phyloP scores from a whole-genome alignment of 2,329 filamentous ascomycete species.

The Neofusicoccum laricinum region DNA sequence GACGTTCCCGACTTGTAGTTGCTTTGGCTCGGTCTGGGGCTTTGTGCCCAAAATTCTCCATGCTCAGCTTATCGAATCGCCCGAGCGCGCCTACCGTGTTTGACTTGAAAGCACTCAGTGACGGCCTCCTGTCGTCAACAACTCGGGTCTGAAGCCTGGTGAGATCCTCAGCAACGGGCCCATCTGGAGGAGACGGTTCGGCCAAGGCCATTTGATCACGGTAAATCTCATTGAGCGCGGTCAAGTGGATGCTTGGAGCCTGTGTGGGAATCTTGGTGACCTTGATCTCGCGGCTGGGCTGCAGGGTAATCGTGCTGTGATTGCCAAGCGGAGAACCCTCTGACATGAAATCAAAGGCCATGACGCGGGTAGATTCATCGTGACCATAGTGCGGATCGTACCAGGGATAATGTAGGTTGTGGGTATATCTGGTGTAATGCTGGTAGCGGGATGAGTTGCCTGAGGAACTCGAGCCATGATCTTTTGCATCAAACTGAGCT shows the following conservation, averaged over 20 bases:
- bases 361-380: constrained; percentile 48
- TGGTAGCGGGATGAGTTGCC: constrained; percentile 37
- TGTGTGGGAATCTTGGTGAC: constrained; percentile 47
- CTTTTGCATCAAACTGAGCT: constrained; percentile 46
- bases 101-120: not conserved
- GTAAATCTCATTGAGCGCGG: constrained; percentile 43
- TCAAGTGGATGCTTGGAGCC: constrained; percentile 42
- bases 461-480: not conserved
- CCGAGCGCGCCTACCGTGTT: constrained; percentile 13
- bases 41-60: constrained; percentile 32
- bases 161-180: constrained; percentile 34
- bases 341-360: constrained; percentile 61
- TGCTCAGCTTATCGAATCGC: constrained; percentile 29
- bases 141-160: constrained; percentile 21
- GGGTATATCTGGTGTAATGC: constrained; percentile 44
- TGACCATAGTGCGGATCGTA: constrained; percentile 44
- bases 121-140: not conserved
- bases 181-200: constrained; percentile 28
- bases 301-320: constrained; percentile 52
- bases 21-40: constrained; percentile 27
- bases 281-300: constrained; percentile 51
- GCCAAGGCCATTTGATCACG: constrained; percentile 31
- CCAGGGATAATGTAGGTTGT: constrained; percentile 43
- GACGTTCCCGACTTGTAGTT: constrained; percentile 32
- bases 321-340: constrained; percentile 43